Base-by-base conservation (phyloP, 345 rosid species). In the Eucalyptus cloeziana region DNA sequence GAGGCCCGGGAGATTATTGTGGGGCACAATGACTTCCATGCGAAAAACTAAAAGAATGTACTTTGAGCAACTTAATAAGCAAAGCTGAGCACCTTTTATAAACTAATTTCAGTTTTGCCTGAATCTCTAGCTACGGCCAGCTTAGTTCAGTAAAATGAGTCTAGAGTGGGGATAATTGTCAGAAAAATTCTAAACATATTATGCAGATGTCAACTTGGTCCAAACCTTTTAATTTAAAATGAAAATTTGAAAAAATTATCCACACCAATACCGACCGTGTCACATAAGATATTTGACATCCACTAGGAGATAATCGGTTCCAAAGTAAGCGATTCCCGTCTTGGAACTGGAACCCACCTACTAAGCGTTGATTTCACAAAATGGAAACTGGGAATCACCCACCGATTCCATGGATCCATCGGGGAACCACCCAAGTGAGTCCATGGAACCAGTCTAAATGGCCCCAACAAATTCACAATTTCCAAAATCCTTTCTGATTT, bases 201-300 rank as follows among this genome's bases (percentile, higher is more conserved):
- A 4, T 60, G 6, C 14, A 2, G 1, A 60, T 60, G 31, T 62
- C 8, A 12, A 30, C 69, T 62, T 27, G 10, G 3, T 62, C 31
- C 5, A 27, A 60, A 60, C 7, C 16, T 60, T 60, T 3, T 12
- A 11, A 27, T 60, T 27, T 12, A 60, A 60, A 60, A 60, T 1
- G 5, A 12, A 60, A 60, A 27, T 4, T 58, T 60, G 67, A 60
- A 60, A 58, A 60, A 25, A 60, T 5, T 25, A 60, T 60, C 14
- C 4, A 25, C 13, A 0, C 3, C 0, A 4, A 58, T 5, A 9
- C 0, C 3, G 0, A 24, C 0, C 1, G 2, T 0, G 0, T 6
- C n/a, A 25, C 8, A 6, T 60, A 60, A 27, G 16, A 27, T 0
- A 0, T 7, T 7, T 3, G 1, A 0, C 2, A 11, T 27, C 4